Evolutionary conservation across 164 flowering plant genomes (phyloP), one percentile per base, ranked within the genome.

Genomic region (Malania oleifera): DNA sequence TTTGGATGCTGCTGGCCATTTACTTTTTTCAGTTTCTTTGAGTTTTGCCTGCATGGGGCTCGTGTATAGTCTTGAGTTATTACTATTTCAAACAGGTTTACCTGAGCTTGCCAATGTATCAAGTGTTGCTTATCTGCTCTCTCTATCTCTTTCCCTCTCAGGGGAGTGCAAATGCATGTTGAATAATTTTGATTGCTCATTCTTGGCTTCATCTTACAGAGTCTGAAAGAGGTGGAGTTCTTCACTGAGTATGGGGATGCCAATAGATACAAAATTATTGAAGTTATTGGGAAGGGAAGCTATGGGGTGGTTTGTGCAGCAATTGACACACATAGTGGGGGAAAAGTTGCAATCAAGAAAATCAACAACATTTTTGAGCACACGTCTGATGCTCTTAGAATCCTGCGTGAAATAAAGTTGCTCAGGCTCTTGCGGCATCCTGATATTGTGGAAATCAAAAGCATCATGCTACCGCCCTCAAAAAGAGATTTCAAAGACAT

Each of bases 291-390:
- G 31, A 81, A 77, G 69, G 89, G 89, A 56, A 81, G 86, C 69
- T 81, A 83, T 70, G 83, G 86, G 24, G 77, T 81, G 65, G 85
- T 83, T 47, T 75, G 82, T 61, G 75, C 89, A 3, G 89, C 85
- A 8, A 56, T 73, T 65, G 89, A 83, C 67, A 83, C 82, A 6
- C 84, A 78, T 18, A 82, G 85, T 25, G 81, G 81, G 20, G 80
- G 78, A 50, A 82, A 82, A 57, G 87, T 82, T 0, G 87, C 87
- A 17, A 82, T 82, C 61, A 82, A 82, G 65, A 82, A 80, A 57
- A 82, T 82, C 40, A 68, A 69, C 13, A 74, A 82, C 72, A 74
- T 81, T 39, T 83, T 83, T 59, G 89, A 83, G 63, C 85, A 81
- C 45, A 69, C 60, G 12, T 77, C 89, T 62, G 89, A 83, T 76